These are phyloP conservation scores for Fusarium tuaranense DNA, from an alignment of 2,329 filamentous ascomycete species.

Conservation along the genomic window DNA sequence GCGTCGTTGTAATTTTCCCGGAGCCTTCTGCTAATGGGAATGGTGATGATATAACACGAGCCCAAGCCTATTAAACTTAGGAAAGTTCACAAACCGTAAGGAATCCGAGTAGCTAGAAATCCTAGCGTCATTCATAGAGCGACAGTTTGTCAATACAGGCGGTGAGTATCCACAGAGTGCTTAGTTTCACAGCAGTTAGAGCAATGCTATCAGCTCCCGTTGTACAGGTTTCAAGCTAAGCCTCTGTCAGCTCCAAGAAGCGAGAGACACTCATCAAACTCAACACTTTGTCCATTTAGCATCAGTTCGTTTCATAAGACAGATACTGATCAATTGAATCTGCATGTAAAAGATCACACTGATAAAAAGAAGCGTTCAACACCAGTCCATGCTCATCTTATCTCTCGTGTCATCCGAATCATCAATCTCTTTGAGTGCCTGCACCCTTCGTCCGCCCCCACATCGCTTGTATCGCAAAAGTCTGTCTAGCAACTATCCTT, in stretches of 20 bases:
- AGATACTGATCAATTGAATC: background rate
- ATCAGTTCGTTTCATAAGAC: no score
- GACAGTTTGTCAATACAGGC: no score
- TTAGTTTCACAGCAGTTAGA: background rate
- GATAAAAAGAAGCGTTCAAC: background rate
- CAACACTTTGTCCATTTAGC: no score
- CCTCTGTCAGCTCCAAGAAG: background rate
- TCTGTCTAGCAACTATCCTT: constrained; percentile 4
- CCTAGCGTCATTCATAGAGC: no score
- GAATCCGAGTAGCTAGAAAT: background rate
- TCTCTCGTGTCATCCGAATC: background rate
- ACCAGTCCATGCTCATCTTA: background rate
- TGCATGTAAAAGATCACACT: background rate
- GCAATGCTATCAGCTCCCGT: background rate
- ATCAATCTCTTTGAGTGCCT: background rate
- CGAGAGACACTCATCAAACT: background rate
- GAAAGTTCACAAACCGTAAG: no score
- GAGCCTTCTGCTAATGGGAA: no score
- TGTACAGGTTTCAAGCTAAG: background rate
- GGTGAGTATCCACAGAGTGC: no score
- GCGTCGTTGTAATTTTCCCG: no score
- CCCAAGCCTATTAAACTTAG: no score
- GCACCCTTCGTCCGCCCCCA: background rate
- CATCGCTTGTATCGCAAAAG: background rate
- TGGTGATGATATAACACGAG: no score